These are phyloP conservation scores for Umbelopsis sp. DNA, from an alignment of 371 early-diverging fungal genomes.

Conservation along the genomic window DNA sequence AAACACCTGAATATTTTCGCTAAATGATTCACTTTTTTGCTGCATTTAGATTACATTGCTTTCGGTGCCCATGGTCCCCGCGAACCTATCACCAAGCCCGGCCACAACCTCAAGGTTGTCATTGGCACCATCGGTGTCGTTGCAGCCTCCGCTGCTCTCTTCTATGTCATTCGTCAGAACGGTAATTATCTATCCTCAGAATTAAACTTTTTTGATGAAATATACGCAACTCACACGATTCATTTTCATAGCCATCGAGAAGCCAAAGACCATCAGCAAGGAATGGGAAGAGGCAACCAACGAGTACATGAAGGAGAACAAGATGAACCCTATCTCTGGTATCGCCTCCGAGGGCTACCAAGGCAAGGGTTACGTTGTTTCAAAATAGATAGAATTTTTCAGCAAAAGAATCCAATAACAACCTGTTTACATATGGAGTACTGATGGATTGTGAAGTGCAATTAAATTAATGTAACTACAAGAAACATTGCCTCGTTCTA, in stretches of 20 bases:
- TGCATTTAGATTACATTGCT: slow-evolving; percentile 77
- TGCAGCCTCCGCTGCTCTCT: slow-evolving; percentile 62
- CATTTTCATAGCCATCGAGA: slow-evolving; percentile 56
- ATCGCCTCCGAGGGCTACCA: slow-evolving; percentile 84
- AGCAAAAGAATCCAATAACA: slow-evolving; percentile 20
- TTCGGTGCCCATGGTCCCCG: slow-evolving; percentile 95
- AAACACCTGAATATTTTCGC: not conserved
- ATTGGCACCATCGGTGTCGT: slow-evolving; percentile 70
- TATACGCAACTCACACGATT: not conserved
- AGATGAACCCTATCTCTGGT: slow-evolving; percentile 91
- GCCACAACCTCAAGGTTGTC: slow-evolving; percentile 74
- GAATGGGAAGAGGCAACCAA: slow-evolving; percentile 95
- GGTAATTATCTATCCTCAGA: slow-evolving; percentile 60
- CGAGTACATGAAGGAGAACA: slow-evolving; percentile 79
- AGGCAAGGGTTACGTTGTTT: slow-evolving; percentile 73
- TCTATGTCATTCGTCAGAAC: slow-evolving; percentile 64
- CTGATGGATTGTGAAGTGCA: not conserved
- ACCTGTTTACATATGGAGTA: not conserved
- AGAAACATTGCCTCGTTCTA: too few species aligned
- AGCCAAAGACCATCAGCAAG: slow-evolving; percentile 76
- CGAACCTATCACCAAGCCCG: slow-evolving; percentile 75
- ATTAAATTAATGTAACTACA: not conserved
- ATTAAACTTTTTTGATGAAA: not conserved
- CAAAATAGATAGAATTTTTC: slow-evolving; percentile 32
- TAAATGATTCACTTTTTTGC: slow-evolving; percentile 5